phyloP scores from a whole-genome alignment of 2,329 filamentous ascomycete genomes.

The Alternaria consortialis region DNA sequence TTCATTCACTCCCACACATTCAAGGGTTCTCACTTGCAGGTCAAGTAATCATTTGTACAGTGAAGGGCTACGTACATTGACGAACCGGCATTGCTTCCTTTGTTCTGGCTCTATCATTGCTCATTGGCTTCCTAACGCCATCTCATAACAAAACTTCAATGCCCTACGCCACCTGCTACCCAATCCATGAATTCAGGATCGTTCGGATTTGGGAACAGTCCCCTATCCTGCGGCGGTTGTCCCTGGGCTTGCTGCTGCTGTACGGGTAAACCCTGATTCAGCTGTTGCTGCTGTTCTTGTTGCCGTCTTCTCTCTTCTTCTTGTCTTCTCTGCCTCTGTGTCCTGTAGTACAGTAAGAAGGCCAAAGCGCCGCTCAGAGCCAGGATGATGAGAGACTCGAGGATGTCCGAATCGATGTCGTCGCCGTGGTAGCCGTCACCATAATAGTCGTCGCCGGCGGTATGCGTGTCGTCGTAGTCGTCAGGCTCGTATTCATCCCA shows the following conservation, averaged over 20 bases:
- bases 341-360: slow-evolving; percentile 81
- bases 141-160: slow-evolving; percentile 47
- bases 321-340: slow-evolving; percentile 65
- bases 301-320: slow-evolving; percentile 52
- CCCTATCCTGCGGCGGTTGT: slow-evolving; percentile 56
- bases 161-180: slow-evolving; percentile 72
- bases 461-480: slow-evolving; percentile 53
- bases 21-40: neutral
- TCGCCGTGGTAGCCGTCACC: slow-evolving; percentile 61
- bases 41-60: neutral
- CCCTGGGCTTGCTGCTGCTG: slow-evolving; percentile 40
- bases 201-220: slow-evolving; percentile 71
- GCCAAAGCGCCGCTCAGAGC: slow-evolving; percentile 77
- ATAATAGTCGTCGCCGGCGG: slow-evolving; percentile 64
- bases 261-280: slow-evolving; percentile 28
- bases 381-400: slow-evolving; percentile 87
- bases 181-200: slow-evolving; percentile 75
- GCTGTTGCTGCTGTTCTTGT: slow-evolving; percentile 44
- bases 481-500: slow-evolving; percentile 66
- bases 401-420: slow-evolving; percentile 76
- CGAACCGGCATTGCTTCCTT: neutral
- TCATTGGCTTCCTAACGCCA: neutral
- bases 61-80: neutral
- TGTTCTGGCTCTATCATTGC: neutral
- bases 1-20: neutral